Base-by-base conservation (phyloP, 164 flowering plant genomes). In the Vitis riparia region DNA sequence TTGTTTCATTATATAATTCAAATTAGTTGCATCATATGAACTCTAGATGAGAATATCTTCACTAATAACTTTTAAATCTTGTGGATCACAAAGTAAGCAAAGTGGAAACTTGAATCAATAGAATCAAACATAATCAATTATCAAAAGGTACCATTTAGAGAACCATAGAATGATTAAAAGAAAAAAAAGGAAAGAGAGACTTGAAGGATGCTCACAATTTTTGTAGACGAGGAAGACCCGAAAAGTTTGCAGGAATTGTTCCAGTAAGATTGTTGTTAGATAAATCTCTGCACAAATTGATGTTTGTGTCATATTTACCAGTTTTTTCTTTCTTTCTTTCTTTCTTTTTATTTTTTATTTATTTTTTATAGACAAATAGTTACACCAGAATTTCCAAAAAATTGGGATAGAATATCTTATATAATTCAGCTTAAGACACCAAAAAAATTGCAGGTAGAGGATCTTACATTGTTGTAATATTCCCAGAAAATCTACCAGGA, bases 381-480 rank as follows among this genome's bases (percentile, higher is more conserved):
- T 37, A 64, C 10, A 27, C 19, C 55, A 55, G 49, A 59, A 19
- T 2, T 3, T 19, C 10, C 44, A 29, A n/a, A 49, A 27, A 14
- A 64, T 29, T 49, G 8, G 23, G 17, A 67, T 68, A 37, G 17
- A 14, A 49, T 63, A 15, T 23, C 62, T 37, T 37, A 37, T 37
- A 37, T 37, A 37, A 37, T 37, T 37, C 44, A 37, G 44, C 7
- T 37, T 37, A 3, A 37, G 6, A 55, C 5, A 56, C 1, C 14
- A 9, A 37, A 56, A 13, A 11, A 14, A 70, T 55, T 15, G 9
- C 55, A 61, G 64, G 27, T 15, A 16, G 52, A 64, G 29, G 51
- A 70, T 8, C 87, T 80, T 83, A 89, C 94, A 89, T 82, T 3
- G 90, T 83, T 59, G 94, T 89, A 66, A 87, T 87, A 71, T 86